phyloP scores from a whole-genome alignment of 768 basidiomycete genomes.

The Rickenella mellea region DNA sequence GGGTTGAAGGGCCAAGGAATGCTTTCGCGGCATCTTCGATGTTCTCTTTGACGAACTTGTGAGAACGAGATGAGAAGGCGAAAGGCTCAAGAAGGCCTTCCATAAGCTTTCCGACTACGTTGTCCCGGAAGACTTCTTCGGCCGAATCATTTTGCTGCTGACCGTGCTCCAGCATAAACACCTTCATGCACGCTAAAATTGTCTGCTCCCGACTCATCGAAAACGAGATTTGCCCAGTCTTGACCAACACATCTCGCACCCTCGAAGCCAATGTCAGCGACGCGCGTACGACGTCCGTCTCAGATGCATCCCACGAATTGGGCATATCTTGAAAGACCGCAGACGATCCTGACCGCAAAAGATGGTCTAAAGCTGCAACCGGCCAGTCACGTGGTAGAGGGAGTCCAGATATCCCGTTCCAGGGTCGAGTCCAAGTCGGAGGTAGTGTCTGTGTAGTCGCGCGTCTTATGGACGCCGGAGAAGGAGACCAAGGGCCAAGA shows the following conservation, averaged over 20 bases:
- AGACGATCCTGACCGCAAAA: constrained; percentile 70
- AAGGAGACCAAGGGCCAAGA: constrained; percentile 42
- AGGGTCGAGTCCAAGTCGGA: constrained; percentile 5
- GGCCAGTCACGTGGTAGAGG: constrained; percentile 58
- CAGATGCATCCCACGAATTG: constrained; percentile 64
- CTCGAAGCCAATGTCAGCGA: constrained; percentile 53
- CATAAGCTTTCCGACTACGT: constrained; percentile 50
- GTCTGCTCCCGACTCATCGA: constrained; percentile 44
- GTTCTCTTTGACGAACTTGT: constrained; percentile 9
- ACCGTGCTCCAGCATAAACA: constrained; percentile 93
- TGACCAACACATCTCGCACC: constrained; percentile 33
- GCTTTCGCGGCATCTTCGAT: constrained; percentile 47
- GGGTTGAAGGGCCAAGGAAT: constrained; percentile 57
- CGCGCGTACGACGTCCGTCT: constrained; percentile 66
- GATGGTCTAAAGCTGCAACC: constrained; percentile 60
- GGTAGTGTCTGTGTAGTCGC: constrained; percentile 46
- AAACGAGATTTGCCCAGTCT: constrained; percentile 31
- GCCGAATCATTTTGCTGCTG: constrained; percentile 39
- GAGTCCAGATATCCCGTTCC: constrained; percentile 31
- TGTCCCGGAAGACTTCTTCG: constrained; percentile 78
- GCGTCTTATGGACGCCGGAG: constrained; percentile 44
- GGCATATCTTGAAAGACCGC: constrained; percentile 64
- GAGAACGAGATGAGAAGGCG: constrained; percentile 15
- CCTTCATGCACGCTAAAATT: constrained; percentile 79
- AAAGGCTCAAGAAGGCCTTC: constrained; percentile 47